Evolutionary conservation across 2,329 filamentous ascomycete species (phyloP).

Genomic region (Uncinocarpus reesii): DNA sequence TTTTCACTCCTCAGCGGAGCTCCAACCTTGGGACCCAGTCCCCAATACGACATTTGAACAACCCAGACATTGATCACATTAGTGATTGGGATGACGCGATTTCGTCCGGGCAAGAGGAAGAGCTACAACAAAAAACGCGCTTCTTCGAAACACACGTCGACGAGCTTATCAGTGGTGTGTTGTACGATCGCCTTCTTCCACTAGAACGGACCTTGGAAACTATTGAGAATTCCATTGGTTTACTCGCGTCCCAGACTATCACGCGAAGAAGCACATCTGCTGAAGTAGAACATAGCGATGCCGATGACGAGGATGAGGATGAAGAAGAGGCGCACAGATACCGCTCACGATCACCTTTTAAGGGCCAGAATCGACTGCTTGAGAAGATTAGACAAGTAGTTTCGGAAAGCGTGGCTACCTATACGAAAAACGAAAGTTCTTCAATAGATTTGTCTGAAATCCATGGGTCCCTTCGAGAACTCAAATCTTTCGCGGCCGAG

Average conservation of each 20-base stretch:
- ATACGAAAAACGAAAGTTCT: constrained; percentile 19
- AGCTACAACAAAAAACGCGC: constrained; percentile 65
- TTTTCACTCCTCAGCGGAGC: constrained; percentile 53
- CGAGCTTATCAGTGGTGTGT: constrained; percentile 64
- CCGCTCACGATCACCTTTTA: constrained; percentile 63
- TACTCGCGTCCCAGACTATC: constrained; percentile 46
- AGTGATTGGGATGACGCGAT: constrained; percentile 92
- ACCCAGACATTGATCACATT: constrained; percentile 50
- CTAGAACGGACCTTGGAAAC: constrained; percentile 66
- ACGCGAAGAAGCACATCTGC: constrained; percentile 54
- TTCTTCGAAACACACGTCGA: constrained; percentile 93
- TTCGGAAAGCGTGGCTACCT: constrained; percentile 44
- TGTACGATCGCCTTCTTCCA: constrained; percentile 68
- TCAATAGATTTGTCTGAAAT: constrained; percentile 31
- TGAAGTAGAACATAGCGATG: constrained; percentile 70
- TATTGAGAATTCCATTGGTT: constrained; percentile 60
- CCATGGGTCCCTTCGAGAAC: constrained; percentile 30
- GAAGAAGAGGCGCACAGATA: constrained; percentile 43
- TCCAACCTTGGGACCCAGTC: constrained; percentile 46
- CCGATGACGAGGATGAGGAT: constrained; percentile 84
- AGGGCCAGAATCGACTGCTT: constrained; percentile 58
- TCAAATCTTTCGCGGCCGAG: constrained; percentile 10
- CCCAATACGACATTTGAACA: constrained; percentile 54
- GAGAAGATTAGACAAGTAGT: constrained; percentile 66
- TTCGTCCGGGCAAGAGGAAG: constrained; percentile 70